phyloP scores from a whole-genome alignment of 805 yeast genomes.

The Saccharomycopsis microspora region DNA sequence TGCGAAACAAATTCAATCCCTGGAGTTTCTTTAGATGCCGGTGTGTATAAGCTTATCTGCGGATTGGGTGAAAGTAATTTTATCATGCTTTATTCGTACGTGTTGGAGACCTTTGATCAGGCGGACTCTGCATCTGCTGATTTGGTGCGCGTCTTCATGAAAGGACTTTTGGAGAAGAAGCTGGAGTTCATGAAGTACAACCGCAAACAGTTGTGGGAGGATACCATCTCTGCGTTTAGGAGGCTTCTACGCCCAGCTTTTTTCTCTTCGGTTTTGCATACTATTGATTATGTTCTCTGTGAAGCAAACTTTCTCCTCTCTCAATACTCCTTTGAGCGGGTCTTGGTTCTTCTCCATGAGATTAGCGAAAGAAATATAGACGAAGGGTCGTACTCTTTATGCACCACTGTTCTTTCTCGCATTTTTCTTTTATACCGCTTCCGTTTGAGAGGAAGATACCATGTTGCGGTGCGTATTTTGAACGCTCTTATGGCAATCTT shows the following conservation, averaged over 20 bases:
- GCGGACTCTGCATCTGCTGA: background rate
- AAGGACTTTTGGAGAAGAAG: conserved; percentile 1
- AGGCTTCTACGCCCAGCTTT: background rate
- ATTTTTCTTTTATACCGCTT: conserved; percentile 58
- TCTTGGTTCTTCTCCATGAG: conserved; percentile 1
- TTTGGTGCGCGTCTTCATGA: conserved; percentile 2
- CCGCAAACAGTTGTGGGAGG: conserved; percentile 4
- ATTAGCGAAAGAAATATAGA: background rate
- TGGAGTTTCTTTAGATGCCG: background rate
- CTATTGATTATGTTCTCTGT: background rate
- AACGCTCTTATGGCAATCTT: conserved; percentile 31
- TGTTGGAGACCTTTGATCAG: background rate
- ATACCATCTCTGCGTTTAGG: conserved; percentile 1
- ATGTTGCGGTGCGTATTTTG: conserved; percentile 41
- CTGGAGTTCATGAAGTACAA: background rate
- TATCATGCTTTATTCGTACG: conserved; percentile 2
- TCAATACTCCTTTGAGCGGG: conserved; percentile 14
- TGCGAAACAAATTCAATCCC: background rate
- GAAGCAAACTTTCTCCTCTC: conserved; percentile 5
- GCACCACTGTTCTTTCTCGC: conserved; percentile 44
- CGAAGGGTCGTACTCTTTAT: conserved; percentile 4
- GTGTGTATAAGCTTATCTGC: background rate
- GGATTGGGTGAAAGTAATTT: background rate
- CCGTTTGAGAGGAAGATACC: conserved; percentile 63
- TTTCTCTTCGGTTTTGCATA: no score